A percentile compares a stretch with the other conserved stretches of the same genome.
These are phyloP conservation scores for Brassica napus DNA, from an alignment of 345 rosid species.

Conservation along the genomic window Da-Ae NC_063442.1:39854001-39854500, in stretches of 20 bases:
- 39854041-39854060: background rate
- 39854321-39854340: constrained; percentile 27
- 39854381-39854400: background rate
- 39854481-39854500: background rate
- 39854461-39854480: background rate
- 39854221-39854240: constrained; percentile 21
- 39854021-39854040: background rate
- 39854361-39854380: constrained; percentile 27
- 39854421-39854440: background rate
- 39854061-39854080: background rate
- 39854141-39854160: background rate
- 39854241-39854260: constrained; percentile 7
- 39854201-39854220: constrained; percentile 25
- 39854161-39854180: constrained; percentile 20
- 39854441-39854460: background rate
- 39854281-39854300: background rate
- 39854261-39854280: background rate
- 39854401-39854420: background rate
- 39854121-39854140: background rate
- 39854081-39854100: background rate
- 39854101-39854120: constrained; percentile 21
- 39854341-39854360: background rate
- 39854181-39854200: constrained; percentile 47
- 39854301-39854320: constrained; percentile 35
- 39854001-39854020: background rate